Base-by-base conservation (phyloP, 2,329 filamentous ascomycete species). In the Sphaerulina vaccinii region DNA sequence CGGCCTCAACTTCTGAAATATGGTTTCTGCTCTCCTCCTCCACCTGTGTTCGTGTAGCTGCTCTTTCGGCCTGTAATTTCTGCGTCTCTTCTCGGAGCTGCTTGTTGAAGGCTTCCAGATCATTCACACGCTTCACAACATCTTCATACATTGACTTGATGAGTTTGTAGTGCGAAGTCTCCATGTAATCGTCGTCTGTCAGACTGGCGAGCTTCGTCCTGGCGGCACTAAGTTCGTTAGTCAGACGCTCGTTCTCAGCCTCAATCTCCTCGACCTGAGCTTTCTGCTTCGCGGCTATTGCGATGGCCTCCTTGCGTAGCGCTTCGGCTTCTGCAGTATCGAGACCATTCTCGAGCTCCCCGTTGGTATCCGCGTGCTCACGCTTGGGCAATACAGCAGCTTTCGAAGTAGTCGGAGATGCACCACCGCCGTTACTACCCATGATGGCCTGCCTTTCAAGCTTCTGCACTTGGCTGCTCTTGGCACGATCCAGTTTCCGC, bases 111-210 rank as follows among this genome's bases (percentile, higher is more conserved):
- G 90, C 90, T 70, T 97, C 92, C 11, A 97, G 73, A 62, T 92
- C 85, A 69, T 99, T 99, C 65, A 96, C 85, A 32, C 90, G 85
- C 69, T 89, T 92, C 61, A 96, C 90, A 7, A 95, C 82, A 62
- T 97, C 92, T 65, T 97, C 93, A 63, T 95, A 88, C 64, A 96
- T 90, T 19, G 81, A 81, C 72, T 91, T 95, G 65, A 96, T 81
- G 56, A 88, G 84, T 72, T 96, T 97, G 79, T 96, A 99, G 2
- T 96, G 79, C 63, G 96, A 90, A 3, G 90, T 96, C 51, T 90
- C 85, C 35, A 90, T 85, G 67, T 95, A 97, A 63, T 99, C 93
- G 57, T 99, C 93, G 64, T 99, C 93, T 0, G 88, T 87, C 38
- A 91, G 75, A 49, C 82, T 85, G 11, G 88, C 84, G 41, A 88